Conservation (phyloP, 1,139 yeast species). For the Nakaseomyces kungkrabaensis region DNA sequence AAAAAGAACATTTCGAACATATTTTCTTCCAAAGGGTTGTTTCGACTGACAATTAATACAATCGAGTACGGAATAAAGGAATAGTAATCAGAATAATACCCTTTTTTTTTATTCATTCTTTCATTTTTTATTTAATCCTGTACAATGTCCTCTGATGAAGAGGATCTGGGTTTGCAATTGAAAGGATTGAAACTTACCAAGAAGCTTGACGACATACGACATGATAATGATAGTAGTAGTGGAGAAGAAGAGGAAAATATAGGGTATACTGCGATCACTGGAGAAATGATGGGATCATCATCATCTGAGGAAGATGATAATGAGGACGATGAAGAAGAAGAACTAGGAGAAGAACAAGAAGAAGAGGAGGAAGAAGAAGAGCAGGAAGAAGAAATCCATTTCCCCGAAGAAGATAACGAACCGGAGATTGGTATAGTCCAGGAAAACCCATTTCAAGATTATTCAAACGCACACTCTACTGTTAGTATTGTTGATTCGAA, state of each 20-base stretch:
- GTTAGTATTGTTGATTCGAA: background rate
- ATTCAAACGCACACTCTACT: background rate
- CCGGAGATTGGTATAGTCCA: background rate
- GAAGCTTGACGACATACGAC: background rate
- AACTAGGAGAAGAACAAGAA: background rate
- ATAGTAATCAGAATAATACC: no score
- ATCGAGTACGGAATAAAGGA: no score
- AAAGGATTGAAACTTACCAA: conserved; percentile 19
- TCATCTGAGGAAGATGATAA: background rate
- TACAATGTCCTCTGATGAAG: conserved; percentile 17
- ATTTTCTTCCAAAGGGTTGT: no score
- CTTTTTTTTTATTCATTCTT: no score
- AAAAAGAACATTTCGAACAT: no score
- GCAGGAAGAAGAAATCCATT: no score
- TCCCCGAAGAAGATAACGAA: background rate
- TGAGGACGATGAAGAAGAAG: background rate
- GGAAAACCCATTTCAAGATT: background rate
- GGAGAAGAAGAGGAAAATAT: background rate
- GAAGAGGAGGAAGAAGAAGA: background rate
- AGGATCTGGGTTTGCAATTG: conserved; percentile 20
- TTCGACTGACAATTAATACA: no score
- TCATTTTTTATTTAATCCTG: background rate
- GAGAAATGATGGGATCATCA: background rate
- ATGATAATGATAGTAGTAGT: background rate
- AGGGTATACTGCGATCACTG: background rate